Base-by-base conservation (phyloP, 352 stramenopile species). In the Phytopythium mirpurense region DNA sequence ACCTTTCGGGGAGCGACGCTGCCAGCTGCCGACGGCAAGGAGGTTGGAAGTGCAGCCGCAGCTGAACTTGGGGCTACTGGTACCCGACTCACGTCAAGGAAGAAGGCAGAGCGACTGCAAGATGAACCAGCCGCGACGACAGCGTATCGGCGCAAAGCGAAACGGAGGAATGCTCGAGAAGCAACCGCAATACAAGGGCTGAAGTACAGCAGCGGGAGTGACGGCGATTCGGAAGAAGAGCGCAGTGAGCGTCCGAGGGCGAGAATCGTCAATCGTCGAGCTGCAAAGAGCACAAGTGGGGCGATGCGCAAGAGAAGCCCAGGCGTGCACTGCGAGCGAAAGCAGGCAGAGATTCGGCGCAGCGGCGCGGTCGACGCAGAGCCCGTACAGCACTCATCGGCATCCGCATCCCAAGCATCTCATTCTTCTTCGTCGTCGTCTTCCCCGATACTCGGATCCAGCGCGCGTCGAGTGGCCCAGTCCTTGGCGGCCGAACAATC, bases 371-470 rank as follows among this genome's bases (percentile, higher is more conserved):
- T 49, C 41, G 15, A 47, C 3, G 18, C 27, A 15, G 27, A 11
- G 23, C 21, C 14, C 14, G 41, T 5, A 54, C 34, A 5, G 1
- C 32, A 18, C 5, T 18, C 32, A 18, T 2, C 9, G 5, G 21
- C 19, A 2, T n/a, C 18, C 14, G 37, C 1, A 9, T 31, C 15
- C 5, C 5, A 5, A 15, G 2, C 18, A 29, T 37, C 31, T 16
- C 42, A 31, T 11, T 41, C 29, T 24, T 52, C 46, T 4, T 26
- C 46, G 10, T 42, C 46, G 0, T 52, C 46, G 21, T 42, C 44
- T 2, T 40, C 56, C n/a, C 63, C 56, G 14, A 31, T 35, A 7
- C 51, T 57, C 29, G 57, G 41, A 32, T 36, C 59, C n/a, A 64
- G 29, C 37, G 37, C 24, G 19, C 59, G 26, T n/a, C 65, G 44